Evolutionary conservation across 352 stramenopile species (phyloP).

Genomic region (Globisporangium radiosum): DNA sequence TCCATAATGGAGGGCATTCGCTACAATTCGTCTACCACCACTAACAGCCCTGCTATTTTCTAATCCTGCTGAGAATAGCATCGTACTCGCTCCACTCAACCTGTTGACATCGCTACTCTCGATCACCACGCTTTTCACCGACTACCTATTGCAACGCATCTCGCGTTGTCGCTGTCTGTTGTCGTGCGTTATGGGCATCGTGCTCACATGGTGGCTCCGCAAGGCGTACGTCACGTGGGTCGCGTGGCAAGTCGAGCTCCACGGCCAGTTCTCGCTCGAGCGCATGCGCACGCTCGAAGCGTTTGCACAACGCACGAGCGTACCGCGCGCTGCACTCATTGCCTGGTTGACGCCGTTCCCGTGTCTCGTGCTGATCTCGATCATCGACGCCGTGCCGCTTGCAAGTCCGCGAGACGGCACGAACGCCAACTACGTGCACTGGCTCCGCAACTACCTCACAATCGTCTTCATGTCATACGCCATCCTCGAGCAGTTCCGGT

Average conservation of each 20-base stretch:
- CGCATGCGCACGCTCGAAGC: constrained; percentile 9
- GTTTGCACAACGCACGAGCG: constrained; percentile 7
- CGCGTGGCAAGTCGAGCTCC: constrained; percentile 23
- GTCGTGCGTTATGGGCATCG: too few relatives aligned
- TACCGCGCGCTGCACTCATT: constrained; percentile 4
- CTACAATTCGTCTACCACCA: too few relatives aligned
- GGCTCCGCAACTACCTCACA: constrained; percentile 20
- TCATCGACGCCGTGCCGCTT: constrained; percentile 23
- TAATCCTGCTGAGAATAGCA: too few relatives aligned
- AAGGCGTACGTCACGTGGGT: constrained; percentile 6
- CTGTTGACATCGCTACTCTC: too few relatives aligned
- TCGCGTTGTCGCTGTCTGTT: too few relatives aligned
- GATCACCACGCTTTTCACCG: too few relatives aligned
- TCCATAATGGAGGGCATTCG: too few relatives aligned
- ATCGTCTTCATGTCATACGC: constrained; percentile 22
- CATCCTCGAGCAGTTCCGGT: constrained; percentile 23
- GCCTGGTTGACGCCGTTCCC: constrained; percentile 24
- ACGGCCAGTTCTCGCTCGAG: constrained; percentile 30
- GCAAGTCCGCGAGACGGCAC: constrained; percentile 14
- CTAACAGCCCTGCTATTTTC: too few relatives aligned
- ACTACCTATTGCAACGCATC: too few relatives aligned
- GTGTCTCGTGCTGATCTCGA: constrained; percentile 20
- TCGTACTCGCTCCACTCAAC: too few relatives aligned
- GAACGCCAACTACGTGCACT: constrained; percentile 30
- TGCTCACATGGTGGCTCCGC: too few relatives aligned